Evolutionary conservation across 495 filamentous ascomycete genomes (phyloP), one percentile per base, ranked within the genome.

Genomic region (Parathielavia appendiculata): DNA sequence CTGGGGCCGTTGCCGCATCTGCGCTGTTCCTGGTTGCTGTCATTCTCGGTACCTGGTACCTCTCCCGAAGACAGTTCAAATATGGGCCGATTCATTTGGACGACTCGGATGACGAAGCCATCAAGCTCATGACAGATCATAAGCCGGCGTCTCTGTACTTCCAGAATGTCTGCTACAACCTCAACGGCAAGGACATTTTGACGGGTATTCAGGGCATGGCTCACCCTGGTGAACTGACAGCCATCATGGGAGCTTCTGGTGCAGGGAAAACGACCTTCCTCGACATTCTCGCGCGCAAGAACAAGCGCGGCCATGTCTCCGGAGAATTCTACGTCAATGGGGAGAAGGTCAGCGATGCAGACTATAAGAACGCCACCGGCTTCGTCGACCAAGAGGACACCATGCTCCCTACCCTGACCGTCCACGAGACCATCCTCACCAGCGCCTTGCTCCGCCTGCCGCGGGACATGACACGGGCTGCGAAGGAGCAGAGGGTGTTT

Each of bases 331-430:
- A 87, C 65, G 86, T 98, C 51, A 97, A 98, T 66, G 93, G 93
- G 36, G 90, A 97, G 68, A 91, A 88, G 71, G 82, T 97, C 40
- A 79, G 74, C 49, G 91, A 98, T 71, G 70, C 83, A 46, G 91
- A 97, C 34, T 98, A 90, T 71, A 89, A 88, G 69, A 90, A 80
- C 60, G 91, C 96, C 64, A 86, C 95, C 49, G 93, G 93, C 45
- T 98, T 98, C 64, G 93, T 98, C 35, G 95, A 98, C 62, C 93
- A 98, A 71, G 93, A 97, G 63, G 93, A 97, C 66, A 95, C 92
- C 8, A 96, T 98, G 91, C 81, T 98, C 53, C 87, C 93, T 5
- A 98, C 93, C 7, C 75, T 98, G 64, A 98, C 95, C 2, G 95
- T 98, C 17, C 95, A 98, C 70, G 93, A 98, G 74, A 97, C 95